Evolutionary conservation across 768 basidiomycete species (phyloP).

Genomic region (Phylloporus arenicola): DNA sequence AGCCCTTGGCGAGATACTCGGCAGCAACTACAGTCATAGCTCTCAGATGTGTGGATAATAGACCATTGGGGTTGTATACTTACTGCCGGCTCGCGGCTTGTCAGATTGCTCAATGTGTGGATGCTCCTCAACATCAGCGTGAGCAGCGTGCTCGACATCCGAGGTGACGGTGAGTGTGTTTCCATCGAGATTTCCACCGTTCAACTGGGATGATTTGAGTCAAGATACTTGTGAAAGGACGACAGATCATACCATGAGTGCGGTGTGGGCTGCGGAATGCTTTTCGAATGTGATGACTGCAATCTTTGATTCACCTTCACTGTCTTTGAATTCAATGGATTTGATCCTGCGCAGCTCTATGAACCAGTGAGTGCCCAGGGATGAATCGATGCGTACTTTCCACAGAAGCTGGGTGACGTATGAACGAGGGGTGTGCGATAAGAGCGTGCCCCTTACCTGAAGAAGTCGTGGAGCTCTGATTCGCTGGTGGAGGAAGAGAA

Average conservation of each 20-base stretch:
- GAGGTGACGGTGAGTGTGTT: slow-evolving; percentile 65
- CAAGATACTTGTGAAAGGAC: rapidly evolving
- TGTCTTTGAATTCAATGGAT: slow-evolving; percentile 53
- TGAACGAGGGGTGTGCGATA: slow-evolving; percentile 1
- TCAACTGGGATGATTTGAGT: slow-evolving; percentile 40
- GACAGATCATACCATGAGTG: slow-evolving; percentile 55
- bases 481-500: slow-evolving; percentile 64
- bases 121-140: slow-evolving; percentile 38
- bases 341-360: slow-evolving; percentile 45
- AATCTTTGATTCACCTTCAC: slow-evolving; percentile 32
- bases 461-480: slow-evolving; percentile 70
- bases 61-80: slow-evolving; percentile 29
- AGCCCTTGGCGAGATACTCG: slow-evolving; percentile 90
- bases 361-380: background rate
- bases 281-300: slow-evolving; percentile 87
- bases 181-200: slow-evolving; percentile 75
- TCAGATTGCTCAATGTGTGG: slow-evolving; percentile 69
- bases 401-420: slow-evolving; percentile 64
- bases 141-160: slow-evolving; percentile 54
- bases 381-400: slow-evolving; percentile 47
- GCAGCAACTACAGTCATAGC: slow-evolving; percentile 59
- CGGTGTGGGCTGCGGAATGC: slow-evolving; percentile 76
- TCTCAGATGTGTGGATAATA: background rate
- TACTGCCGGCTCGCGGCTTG: slow-evolving; percentile 86
- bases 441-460: slow-evolving; percentile 50